A percentile compares a stretch with the other conserved stretches of the same genome.
These are phyloP conservation scores for Carex pumila DNA, from an alignment of 176 grass and related monocot species.

Conservation along the genomic window DNA sequence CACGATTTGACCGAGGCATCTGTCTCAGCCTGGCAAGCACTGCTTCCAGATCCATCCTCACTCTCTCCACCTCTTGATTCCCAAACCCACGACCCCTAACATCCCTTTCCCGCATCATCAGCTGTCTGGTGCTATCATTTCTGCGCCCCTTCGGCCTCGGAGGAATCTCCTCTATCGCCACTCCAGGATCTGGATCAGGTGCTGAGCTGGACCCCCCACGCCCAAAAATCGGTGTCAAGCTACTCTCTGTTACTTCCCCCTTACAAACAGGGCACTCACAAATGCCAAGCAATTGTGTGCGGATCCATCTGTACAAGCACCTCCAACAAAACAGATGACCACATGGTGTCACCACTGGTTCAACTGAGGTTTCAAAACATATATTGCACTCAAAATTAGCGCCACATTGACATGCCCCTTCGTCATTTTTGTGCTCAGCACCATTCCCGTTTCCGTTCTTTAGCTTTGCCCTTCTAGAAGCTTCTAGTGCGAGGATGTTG, in stretches of 20 bases:
- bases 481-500: constrained; percentile 49
- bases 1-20: neutral
- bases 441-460: constrained; percentile 24
- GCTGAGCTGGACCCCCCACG: constrained; percentile 35
- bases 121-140: constrained; percentile 42
- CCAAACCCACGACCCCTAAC: neutral
- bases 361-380: constrained; percentile 59
- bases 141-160: constrained; percentile 53
- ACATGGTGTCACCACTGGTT: constrained; percentile 72
- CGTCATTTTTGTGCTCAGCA: constrained; percentile 32
- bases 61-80: constrained; percentile 9
- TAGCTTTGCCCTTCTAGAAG: constrained; percentile 35
- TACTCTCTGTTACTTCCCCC: constrained; percentile 44
- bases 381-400: constrained; percentile 80
- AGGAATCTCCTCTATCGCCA: constrained; percentile 31
- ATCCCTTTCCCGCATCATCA: constrained; percentile 27
- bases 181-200: neutral
- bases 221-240: constrained; percentile 78
- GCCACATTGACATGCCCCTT: constrained; percentile 26
- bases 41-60: constrained; percentile 16
- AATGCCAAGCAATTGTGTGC: constrained; percentile 25
- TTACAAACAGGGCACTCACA: constrained; percentile 87
- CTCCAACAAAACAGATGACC: constrained; percentile 93
- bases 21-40: constrained; percentile 20
- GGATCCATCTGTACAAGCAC: constrained; percentile 76